Conservation (phyloP, 2,329 filamentous ascomycete species). For the Colletotrichum musae region DNA sequence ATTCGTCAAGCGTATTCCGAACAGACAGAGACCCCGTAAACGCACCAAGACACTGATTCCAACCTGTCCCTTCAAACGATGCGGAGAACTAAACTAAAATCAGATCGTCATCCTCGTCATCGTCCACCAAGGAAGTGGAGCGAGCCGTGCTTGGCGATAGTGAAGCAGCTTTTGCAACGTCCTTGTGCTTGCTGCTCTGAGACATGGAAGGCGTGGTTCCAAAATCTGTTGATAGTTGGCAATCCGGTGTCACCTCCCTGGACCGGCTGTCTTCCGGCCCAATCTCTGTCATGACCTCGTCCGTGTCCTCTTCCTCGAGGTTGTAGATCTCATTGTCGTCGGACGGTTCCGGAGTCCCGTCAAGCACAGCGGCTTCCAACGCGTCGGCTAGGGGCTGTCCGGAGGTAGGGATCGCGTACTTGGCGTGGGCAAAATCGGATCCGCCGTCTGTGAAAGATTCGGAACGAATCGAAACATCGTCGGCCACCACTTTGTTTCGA, state of each 20-base stretch:
- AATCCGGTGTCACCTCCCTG: constrained; percentile 18
- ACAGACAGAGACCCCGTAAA: constrained; percentile 8
- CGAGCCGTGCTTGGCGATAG: not conserved
- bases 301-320: constrained; percentile 14
- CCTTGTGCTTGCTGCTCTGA: not conserved
- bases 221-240: not conserved
- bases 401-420: constrained; percentile 50
- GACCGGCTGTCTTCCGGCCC: constrained; percentile 32
- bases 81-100: constrained; percentile 21
- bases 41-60: not conserved
- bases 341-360: constrained; percentile 24
- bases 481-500: constrained; percentile 50
- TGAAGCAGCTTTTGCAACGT: not conserved
- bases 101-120: constrained; percentile 41
- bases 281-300: constrained; percentile 34
- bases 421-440: constrained; percentile 53
- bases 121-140: constrained; percentile 3
- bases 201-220: not conserved
- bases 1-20: not conserved
- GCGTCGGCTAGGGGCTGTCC: constrained; percentile 46
- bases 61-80: not conserved
- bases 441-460: constrained; percentile 53
- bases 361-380: constrained; percentile 21
- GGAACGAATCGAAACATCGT: constrained; percentile 51
- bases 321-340: constrained; percentile 14